These are phyloP conservation scores for Stephanodiscus triporus DNA, from an alignment of 108 stramenopile genomes.

Conservation along the genomic window DNA sequence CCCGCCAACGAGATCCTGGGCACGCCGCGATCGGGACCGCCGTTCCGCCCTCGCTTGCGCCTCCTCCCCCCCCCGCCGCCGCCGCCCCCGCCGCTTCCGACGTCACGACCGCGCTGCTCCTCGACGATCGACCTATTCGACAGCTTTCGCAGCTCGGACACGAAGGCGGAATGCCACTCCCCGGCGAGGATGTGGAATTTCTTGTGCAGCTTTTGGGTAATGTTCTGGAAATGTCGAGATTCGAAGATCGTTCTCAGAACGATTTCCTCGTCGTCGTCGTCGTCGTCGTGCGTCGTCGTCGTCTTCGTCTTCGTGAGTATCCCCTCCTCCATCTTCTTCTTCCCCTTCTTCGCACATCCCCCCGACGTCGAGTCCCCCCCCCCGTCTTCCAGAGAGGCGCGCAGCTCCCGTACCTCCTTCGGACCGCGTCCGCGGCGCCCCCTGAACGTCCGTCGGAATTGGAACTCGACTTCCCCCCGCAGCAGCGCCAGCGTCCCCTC, in stretches of 20 bases:
- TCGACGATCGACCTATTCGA: conserved; percentile 32
- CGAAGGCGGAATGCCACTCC: conserved; percentile 31
- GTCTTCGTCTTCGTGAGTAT: background rate
- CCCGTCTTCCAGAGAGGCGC: conserved; percentile 9
- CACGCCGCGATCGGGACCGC: conserved; percentile 2
- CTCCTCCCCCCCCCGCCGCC: conserved; percentile 16
- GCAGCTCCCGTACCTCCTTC: background rate
- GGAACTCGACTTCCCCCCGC: conserved; percentile 41
- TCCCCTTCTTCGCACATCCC: no score
- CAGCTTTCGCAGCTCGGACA: conserved; percentile 37
- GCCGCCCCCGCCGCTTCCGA: background rate
- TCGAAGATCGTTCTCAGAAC: conserved; percentile 31
- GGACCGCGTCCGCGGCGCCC: conserved; percentile 3
- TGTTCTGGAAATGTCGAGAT: conserved; percentile 40
- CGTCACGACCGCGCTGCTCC: no score
- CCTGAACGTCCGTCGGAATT: conserved; percentile 39
- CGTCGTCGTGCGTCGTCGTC: background rate
- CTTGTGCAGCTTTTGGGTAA: conserved; percentile 32
- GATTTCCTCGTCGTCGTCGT: conserved; percentile 26
- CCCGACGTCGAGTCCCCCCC: background rate
- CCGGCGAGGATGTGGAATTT: conserved; percentile 33
- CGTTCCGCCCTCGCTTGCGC: conserved; percentile 17
- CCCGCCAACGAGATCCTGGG: conserved; percentile 55
- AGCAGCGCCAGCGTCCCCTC: conserved; percentile 11
- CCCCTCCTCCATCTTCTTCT: background rate